Base-by-base conservation (phyloP, 768 basidiomycete genomes). In the Psilocybe azurescens region DNA sequence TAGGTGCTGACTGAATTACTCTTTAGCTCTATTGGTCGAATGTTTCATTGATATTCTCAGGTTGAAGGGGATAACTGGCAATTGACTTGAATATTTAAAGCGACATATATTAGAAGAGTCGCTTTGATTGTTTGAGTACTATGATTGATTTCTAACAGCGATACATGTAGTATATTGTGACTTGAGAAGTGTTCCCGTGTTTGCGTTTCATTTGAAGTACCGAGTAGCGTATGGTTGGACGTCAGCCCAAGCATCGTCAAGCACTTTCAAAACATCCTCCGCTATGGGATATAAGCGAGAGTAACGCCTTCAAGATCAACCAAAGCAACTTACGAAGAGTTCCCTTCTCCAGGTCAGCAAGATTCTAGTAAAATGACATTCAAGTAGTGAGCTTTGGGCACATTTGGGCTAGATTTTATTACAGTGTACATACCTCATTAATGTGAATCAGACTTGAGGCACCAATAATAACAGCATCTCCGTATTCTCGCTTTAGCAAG, bases 401-500 rank as follows among this genome's bases (percentile, higher is more conserved):
- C 24, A 24, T 24, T 24, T 24, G 24, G 24, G 24, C 24, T 24
- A 24, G 24, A 2, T 24, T 24, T 24, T 24, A 24, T 24, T 24
- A 24, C 24, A 29, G 9, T 29, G 28, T 13, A 56, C 48, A 7
- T 16, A 80, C 82, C 74, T 82, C 75, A 69, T 88, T 80, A 51
- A 88, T 83, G 65, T 90, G 88, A 32, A 76, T 74, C 64, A 83
- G 53, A 60, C 79, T 85, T 3, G 83, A 85, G 29, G 87, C 88
- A n/a, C 88, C 88, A 65, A 90, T 88, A 58, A 89, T 73, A 59
- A 89, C 74, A 24, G 81, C 71, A 65, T 86, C 83, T 10, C 83
- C 80, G 28, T 76, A 66, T 63, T 85, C 83, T 7, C 79, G 73
- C 65, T 81, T 78, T 53, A 88, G 67, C 2, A 75, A 59, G 5